phyloP scores from a whole-genome alignment of 2,329 filamentous ascomycete species.

The Alternaria sp. region DNA sequence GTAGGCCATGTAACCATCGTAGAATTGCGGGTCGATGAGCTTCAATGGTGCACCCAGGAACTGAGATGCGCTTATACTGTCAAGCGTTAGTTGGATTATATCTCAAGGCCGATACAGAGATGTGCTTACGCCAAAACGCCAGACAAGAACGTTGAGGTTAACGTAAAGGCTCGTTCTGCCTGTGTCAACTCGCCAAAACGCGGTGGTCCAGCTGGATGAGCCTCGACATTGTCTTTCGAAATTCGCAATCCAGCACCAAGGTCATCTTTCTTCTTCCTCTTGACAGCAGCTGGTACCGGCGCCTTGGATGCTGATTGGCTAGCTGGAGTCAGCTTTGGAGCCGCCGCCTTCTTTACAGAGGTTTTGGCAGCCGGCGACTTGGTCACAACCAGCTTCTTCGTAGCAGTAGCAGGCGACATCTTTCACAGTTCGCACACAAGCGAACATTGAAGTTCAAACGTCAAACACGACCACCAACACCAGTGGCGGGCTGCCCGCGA shows the following conservation, averaged over 20 bases:
- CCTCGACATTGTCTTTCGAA: conserved; percentile 53
- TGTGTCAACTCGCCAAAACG: conserved; percentile 59
- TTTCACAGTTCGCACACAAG: conserved; percentile 9
- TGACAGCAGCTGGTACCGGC: conserved; percentile 32
- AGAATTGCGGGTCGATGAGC: conserved; percentile 76
- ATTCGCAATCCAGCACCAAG: conserved; percentile 56
- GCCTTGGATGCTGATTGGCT: conserved; percentile 27
- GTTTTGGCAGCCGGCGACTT: conserved; percentile 14
- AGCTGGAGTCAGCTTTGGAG: conserved; percentile 7
- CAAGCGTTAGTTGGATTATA: conserved; percentile 24
- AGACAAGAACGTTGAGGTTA: conserved; percentile 61
- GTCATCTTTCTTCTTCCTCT: conserved; percentile 48
- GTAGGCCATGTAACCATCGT: conserved; percentile 85
- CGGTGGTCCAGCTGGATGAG: conserved; percentile 55
- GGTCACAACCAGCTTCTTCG: conserved; percentile 30
- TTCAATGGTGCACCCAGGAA: conserved; percentile 80
- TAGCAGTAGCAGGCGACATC: conserved; percentile 40
- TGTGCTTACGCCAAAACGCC: conserved; percentile 57
- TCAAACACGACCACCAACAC: conserved; percentile 15
- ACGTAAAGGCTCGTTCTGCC: conserved; percentile 60
- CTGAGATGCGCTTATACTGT: conserved; percentile 70
- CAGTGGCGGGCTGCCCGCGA: conserved; percentile 25
- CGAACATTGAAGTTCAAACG: conserved; percentile 17
- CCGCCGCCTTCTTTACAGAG: conserved; percentile 4
- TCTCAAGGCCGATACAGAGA: neutral